Percentiles rank a stretch among this genome's conserved stretches.
Evolutionary conservation across 352 stramenopile species (phyloP).

Genomic region (Thraustochytrium striatum): DNA sequence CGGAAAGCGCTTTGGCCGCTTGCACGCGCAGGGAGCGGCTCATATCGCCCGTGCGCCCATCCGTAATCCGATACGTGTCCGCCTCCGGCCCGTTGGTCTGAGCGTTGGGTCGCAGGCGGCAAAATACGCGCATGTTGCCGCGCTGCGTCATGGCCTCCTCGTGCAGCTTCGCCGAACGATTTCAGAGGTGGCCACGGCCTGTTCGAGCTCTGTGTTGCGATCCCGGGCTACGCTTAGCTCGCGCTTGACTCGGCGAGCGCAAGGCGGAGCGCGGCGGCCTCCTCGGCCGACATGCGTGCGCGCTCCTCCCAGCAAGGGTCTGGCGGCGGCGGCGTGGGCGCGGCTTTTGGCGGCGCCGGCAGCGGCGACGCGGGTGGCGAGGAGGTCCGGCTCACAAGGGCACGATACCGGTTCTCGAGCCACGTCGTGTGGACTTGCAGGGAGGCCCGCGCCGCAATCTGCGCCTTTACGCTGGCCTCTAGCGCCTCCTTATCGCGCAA

Average conservation of each 20-base stretch:
- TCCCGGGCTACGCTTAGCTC: background rate
- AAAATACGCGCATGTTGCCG: constrained; percentile 41
- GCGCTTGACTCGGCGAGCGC: background rate
- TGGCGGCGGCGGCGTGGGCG: too few species aligned
- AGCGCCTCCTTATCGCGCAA: background rate
- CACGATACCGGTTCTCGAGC: constrained; percentile 7
- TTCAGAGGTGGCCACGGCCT: background rate
- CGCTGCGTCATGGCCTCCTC: constrained; percentile 15
- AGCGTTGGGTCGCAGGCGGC: background rate
- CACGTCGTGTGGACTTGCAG: constrained; percentile 1
- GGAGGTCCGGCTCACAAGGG: background rate
- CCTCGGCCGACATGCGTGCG: background rate
- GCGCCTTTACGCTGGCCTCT: constrained; percentile 19
- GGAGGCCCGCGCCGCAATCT: constrained; percentile 7
- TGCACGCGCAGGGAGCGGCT: constrained; percentile 5
- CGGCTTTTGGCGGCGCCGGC: too few species aligned
- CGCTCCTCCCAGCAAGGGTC: background rate
- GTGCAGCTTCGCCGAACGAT: background rate
- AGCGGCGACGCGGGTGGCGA: too few species aligned
- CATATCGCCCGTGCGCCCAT: background rate
- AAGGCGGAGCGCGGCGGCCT: background rate
- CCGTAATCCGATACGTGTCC: background rate
- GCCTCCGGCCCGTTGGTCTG: background rate
- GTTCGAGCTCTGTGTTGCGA: background rate
- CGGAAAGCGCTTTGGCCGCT: background rate